These are phyloP conservation scores for Dentipellis fragilis DNA, from an alignment of 768 basidiomycete genomes.

Conservation along the genomic window DNA sequence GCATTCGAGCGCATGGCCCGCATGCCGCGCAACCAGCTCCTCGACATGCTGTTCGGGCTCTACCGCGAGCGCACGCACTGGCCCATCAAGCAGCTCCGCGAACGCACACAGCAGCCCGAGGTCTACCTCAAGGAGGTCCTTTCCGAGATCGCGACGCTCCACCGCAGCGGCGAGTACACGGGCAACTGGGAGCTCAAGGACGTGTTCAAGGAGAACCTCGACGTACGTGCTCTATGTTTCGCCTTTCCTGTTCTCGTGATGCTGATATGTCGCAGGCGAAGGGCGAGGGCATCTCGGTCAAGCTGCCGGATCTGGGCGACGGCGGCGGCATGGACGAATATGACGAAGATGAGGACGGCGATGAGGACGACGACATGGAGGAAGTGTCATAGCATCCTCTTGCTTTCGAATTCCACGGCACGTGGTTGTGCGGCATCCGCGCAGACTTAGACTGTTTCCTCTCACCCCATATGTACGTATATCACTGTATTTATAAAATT, in stretches of 20 bases:
- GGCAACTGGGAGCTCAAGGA: constrained; percentile 75
- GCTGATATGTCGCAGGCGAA: constrained; percentile 21
- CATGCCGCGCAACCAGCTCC: constrained; percentile 79
- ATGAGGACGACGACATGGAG: constrained; percentile 61
- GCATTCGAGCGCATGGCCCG: constrained; percentile 85
- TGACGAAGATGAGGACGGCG: constrained; percentile 44
- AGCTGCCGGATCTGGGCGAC: constrained; percentile 5
- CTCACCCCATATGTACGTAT: too few relatives aligned
- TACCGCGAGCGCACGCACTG: constrained; percentile 79
- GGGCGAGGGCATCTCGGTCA: constrained; percentile 13
- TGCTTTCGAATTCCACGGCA: too few relatives aligned
- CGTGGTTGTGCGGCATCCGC: too few relatives aligned
- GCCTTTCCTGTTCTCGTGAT: not conserved
- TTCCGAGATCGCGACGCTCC: constrained; percentile 62
- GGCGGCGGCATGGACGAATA: constrained; percentile 44
- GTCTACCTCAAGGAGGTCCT: constrained; percentile 80
- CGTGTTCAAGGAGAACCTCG: constrained; percentile 50
- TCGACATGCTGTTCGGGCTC: constrained; percentile 70
- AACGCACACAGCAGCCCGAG: constrained; percentile 80
- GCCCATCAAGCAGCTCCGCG: constrained; percentile 67
- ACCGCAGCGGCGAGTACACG: constrained; percentile 73
- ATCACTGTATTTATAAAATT: too few relatives aligned
- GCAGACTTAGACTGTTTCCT: too few relatives aligned
- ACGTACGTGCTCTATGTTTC: constrained; percentile 29
- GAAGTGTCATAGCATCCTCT: constrained; percentile 31